Conservation (phyloP, 2,329 filamentous ascomycete genomes). For the Phialophora chinensis region DNA sequence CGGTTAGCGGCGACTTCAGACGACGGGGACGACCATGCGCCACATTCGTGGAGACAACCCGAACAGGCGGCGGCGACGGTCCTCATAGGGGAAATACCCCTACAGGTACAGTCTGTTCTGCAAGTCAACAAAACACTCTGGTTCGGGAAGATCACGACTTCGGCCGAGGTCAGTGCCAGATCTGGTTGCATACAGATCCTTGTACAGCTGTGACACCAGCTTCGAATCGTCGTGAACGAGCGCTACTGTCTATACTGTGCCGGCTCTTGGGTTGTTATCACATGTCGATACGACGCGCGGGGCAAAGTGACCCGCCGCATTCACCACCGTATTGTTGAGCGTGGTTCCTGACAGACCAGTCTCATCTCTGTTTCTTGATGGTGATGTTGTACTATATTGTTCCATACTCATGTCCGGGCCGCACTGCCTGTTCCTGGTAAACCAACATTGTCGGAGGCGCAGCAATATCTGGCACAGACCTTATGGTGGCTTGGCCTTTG, state of each 20-base stretch:
- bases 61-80: conserved; percentile 19
- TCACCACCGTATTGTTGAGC: not conserved
- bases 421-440: too few relatives aligned
- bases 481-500: not conserved
- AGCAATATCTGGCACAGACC: not conserved
- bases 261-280: not conserved
- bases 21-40: conserved; percentile 26
- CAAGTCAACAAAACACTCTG: conserved; percentile 18
- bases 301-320: not conserved
- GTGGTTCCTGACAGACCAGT: not conserved
- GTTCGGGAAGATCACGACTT: conserved; percentile 33
- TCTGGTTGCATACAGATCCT: conserved; percentile 9
- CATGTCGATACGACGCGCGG: not conserved
- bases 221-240: not conserved
- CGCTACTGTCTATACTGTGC: too few relatives aligned
- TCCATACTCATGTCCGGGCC: not conserved
- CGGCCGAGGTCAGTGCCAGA: conserved; percentile 26
- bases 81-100: conserved; percentile 14
- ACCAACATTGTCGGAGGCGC: too few relatives aligned
- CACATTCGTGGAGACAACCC: conserved; percentile 24
- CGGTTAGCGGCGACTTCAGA: conserved; percentile 27
- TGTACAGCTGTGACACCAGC: conserved; percentile 6
- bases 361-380: not conserved
- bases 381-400: not conserved
- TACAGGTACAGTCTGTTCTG: conserved; percentile 9